phyloP scores from a whole-genome alignment of 805 yeast genomes.

The Cyberlindnera mississippiensis region DNA sequence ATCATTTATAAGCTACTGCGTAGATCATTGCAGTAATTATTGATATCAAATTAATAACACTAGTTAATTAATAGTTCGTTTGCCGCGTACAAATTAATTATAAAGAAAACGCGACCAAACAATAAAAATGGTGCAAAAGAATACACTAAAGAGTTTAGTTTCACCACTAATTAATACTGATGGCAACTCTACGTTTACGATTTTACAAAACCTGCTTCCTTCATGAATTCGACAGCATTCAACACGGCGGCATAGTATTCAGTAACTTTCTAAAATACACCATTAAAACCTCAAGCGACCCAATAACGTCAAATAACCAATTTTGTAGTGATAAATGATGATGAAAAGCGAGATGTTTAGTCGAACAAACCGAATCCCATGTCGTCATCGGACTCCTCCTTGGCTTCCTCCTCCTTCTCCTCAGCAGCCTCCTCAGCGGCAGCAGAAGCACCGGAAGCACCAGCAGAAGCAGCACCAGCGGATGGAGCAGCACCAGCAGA shows the following conservation, averaged over 20 bases:
- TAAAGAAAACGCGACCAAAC: too few species aligned
- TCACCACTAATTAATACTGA: too few species aligned
- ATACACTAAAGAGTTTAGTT: too few species aligned
- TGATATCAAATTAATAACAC: too few species aligned
- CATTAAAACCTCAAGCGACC: conserved; percentile 33
- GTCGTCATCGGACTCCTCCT: conserved; percentile 74
- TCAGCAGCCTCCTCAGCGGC: conserved; percentile 60
- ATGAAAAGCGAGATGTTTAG: conserved; percentile 36
- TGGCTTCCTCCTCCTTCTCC: conserved; percentile 40
- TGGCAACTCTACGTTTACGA: too few species aligned
- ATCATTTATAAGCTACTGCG: too few species aligned
- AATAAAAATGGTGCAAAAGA: too few species aligned
- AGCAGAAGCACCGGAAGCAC: conserved; percentile 42
- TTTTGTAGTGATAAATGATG: conserved; percentile 55
- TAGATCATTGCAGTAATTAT: too few species aligned
- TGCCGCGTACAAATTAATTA: too few species aligned
- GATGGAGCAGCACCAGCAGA: conserved; percentile 54
- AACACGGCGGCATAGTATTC: conserved; percentile 1
- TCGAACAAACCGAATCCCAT: conserved; percentile 93
- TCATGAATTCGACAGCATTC: conserved; percentile 10
- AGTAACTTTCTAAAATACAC: conserved; percentile 2
- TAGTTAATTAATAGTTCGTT: too few species aligned
- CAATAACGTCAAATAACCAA: conserved; percentile 83
- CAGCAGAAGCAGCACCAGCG: conserved; percentile 46
- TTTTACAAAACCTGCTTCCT: not conserved